Conservation (phyloP, 2,329 filamentous ascomycete genomes). For the Fusarium decemcellulare region DNA sequence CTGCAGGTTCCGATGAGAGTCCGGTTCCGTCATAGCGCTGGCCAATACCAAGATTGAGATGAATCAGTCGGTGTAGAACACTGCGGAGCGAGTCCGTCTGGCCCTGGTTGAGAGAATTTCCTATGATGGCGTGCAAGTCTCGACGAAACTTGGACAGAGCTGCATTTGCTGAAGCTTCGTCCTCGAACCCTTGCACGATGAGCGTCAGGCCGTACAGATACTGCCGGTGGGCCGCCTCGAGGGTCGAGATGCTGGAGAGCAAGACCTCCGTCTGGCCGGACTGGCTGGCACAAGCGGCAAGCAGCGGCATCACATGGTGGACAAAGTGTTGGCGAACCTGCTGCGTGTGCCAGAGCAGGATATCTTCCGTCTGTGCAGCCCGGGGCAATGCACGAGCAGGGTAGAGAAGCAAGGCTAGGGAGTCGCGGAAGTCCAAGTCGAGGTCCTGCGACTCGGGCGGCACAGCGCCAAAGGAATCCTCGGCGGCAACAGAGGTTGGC, state of each 20-base stretch:
- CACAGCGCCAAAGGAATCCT: conserved; percentile 68
- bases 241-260: conserved; percentile 66
- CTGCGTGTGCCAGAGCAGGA: conserved; percentile 72
- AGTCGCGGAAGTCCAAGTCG: conserved; percentile 63
- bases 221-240: conserved; percentile 72
- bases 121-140: conserved; percentile 75
- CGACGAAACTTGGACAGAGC: conserved; percentile 67
- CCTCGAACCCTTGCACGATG: conserved; percentile 63
- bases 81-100: conserved; percentile 68
- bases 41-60: conserved; percentile 59
- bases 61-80: conserved; percentile 68
- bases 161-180: conserved; percentile 52
- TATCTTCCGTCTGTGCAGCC: conserved; percentile 67
- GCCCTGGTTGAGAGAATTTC: conserved; percentile 71
- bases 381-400: conserved; percentile 62
- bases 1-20: conserved; percentile 31
- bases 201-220: conserved; percentile 69
- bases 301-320: conserved; percentile 69
- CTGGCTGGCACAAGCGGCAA: conserved; percentile 63
- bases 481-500: conserved; percentile 67
- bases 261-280: conserved; percentile 62
- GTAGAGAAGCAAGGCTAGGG: conserved; percentile 68
- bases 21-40: conserved; percentile 29
- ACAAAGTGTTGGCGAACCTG: conserved; percentile 74
- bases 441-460: conserved; percentile 59